Conservation (phyloP, 2,329 filamentous ascomycete genomes). For the Neonectria punicea region DNA sequence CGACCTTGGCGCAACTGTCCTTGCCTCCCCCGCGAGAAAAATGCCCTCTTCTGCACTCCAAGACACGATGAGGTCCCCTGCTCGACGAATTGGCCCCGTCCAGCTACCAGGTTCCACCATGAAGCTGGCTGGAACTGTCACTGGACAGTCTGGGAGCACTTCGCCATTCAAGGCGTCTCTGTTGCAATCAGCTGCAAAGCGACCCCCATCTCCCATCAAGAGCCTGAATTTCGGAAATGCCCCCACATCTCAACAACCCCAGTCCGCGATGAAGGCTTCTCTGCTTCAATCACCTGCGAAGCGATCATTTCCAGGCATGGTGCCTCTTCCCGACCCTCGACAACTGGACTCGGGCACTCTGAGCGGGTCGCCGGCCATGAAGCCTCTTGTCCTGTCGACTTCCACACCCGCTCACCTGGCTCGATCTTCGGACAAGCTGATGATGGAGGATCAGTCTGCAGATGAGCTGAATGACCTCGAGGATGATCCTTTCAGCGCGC, state of each 20-base stretch:
- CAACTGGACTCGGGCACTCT: constrained; percentile 31
- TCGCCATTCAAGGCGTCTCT: constrained; percentile 57
- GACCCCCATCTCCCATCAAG: constrained; percentile 58
- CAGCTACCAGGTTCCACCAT: constrained; percentile 48
- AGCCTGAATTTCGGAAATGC: constrained; percentile 44
- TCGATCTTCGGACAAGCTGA: constrained; percentile 51
- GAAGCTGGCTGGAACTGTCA: constrained; percentile 35
- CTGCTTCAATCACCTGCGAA: constrained; percentile 64
- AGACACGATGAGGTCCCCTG: constrained; percentile 66
- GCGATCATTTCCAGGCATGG: constrained; percentile 50
- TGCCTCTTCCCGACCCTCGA: constrained; percentile 46
- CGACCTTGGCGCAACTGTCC: constrained; percentile 51
- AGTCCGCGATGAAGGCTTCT: constrained; percentile 57
- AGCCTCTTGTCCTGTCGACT: constrained; percentile 49
- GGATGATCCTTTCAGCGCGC: constrained; percentile 48
- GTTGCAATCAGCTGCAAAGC: constrained; percentile 63
- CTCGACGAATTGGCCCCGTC: constrained; percentile 54
- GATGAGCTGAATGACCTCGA: constrained; percentile 37
- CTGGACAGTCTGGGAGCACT: constrained; percentile 28
- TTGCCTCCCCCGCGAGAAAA: constrained; percentile 67
- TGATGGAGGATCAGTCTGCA: constrained; percentile 47
- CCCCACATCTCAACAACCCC: constrained; percentile 42
- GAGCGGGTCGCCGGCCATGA: constrained; percentile 49
- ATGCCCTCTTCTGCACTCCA: constrained; percentile 63
- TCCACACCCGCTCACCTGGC: constrained; percentile 38